Conservation (phyloP, 345 rosid species). For the Lepidium didymum region DNA sequence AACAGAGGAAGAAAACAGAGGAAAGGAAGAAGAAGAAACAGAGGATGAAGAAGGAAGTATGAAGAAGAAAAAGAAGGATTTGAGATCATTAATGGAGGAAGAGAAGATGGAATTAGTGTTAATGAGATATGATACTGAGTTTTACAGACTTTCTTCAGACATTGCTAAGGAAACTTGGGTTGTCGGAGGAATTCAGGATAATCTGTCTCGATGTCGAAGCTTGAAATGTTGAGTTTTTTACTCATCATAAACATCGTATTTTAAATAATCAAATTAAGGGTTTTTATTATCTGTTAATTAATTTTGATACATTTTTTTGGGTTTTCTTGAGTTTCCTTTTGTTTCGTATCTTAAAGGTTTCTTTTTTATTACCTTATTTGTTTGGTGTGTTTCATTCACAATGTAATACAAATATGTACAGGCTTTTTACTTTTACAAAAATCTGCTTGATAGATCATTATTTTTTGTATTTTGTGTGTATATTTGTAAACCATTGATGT, state of each 20-base stretch:
- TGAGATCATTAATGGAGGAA: conserved; percentile 65
- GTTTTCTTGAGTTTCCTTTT: not conserved
- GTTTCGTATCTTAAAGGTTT: not conserved
- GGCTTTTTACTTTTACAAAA: not conserved
- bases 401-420: conserved; percentile 24
- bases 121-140: conserved; percentile 64
- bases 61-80: conserved; percentile 28
- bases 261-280: not conserved
- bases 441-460: not conserved
- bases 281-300: conserved; percentile 16
- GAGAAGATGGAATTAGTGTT: conserved; percentile 47
- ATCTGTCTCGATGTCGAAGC: conserved; percentile 65
- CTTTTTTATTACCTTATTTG: not conserved
- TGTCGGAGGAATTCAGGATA: conserved; percentile 56
- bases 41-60: conserved; percentile 11
- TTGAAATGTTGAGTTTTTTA: conserved; percentile 74
- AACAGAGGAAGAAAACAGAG: conserved; percentile 2
- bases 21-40: not conserved
- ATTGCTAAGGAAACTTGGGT: conserved; percentile 87
- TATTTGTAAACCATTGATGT: not conserved
- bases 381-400: conserved; percentile 5
- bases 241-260: conserved; percentile 2
- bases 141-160: conserved; percentile 63
- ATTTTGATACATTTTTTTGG: not conserved
- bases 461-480: not conserved